Evolutionary conservation across 805 yeast genomes (phyloP).

Genomic region (Wickerhamiella australiensis): DNA sequence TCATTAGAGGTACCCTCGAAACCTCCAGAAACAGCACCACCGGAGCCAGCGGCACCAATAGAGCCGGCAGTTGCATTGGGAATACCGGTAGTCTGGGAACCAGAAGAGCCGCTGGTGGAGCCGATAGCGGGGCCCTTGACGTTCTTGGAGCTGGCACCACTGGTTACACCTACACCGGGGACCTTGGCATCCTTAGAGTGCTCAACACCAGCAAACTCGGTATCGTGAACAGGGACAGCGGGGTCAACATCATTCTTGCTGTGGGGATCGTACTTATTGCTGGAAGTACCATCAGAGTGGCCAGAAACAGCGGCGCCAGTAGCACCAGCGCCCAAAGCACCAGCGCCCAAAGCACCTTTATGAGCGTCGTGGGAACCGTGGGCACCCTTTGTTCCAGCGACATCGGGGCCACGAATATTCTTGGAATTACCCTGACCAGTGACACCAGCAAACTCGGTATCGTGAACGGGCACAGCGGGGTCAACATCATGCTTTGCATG

Average conservation of each 20-base stretch:
- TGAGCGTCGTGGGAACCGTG: too few relatives aligned
- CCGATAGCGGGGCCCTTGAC: too few relatives aligned
- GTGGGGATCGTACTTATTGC: constrained; percentile 3
- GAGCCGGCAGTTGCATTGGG: background rate
- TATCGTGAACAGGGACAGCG: constrained; percentile 8
- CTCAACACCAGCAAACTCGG: background rate
- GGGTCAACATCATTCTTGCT: background rate
- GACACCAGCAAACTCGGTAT: background rate
- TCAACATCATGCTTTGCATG: background rate
- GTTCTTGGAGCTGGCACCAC: background rate
- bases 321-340: background rate
- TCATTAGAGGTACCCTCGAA: background rate
- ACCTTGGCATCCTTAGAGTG: background rate
- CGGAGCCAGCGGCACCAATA: constrained; percentile 5
- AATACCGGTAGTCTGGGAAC: too few relatives aligned
- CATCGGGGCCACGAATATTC: background rate
- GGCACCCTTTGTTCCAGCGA: background rate
- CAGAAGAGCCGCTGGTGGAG: too few relatives aligned
- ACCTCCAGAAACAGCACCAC: background rate
- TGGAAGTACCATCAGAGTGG: background rate
- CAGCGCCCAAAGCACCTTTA: too few relatives aligned
- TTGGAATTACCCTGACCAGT: background rate
- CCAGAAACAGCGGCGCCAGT: background rate
- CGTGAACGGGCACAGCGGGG: background rate
- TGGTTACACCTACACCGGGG: constrained; percentile 1